Evolutionary conservation across 2,329 filamentous ascomycete genomes (phyloP).

Genomic region (Clarireedia hainanense): DNA sequence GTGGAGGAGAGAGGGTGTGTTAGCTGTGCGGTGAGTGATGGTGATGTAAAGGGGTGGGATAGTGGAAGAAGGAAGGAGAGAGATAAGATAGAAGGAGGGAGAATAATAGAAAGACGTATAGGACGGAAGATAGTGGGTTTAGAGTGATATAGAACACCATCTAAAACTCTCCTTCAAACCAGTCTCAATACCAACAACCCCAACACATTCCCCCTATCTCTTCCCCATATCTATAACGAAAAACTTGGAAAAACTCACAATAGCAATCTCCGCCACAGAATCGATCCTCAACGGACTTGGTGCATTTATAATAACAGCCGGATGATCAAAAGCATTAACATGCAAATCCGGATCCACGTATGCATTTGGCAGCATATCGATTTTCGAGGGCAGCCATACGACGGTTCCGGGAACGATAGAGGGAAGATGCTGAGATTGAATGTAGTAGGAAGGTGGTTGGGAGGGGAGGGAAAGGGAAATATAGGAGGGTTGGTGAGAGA

Average conservation of each 20-base stretch:
- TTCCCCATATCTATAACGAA: no score
- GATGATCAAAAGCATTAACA: conserved; percentile 6
- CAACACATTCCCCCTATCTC: no score
- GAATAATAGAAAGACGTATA: no score
- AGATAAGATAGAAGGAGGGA: no score
- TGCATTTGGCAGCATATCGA: background rate
- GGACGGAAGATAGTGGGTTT: no score
- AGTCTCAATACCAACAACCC: no score
- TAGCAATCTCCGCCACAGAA: background rate
- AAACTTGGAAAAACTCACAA: background rate
- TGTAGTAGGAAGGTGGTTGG: background rate
- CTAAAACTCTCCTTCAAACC: no score
- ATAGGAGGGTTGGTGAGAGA: background rate
- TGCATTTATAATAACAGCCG: background rate
- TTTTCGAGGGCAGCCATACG: background rate
- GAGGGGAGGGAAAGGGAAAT: background rate
- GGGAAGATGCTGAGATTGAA: background rate
- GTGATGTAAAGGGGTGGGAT: no score
- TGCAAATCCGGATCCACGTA: conserved; percentile 1
- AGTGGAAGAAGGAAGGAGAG: no score
- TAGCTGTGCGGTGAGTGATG: no score
- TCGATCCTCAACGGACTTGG: background rate
- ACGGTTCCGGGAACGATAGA: background rate
- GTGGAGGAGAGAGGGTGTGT: no score
- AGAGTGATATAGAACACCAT: no score